Base-by-base conservation (phyloP, 805 yeast genomes). In the Teunomyces gatunensis region DNA sequence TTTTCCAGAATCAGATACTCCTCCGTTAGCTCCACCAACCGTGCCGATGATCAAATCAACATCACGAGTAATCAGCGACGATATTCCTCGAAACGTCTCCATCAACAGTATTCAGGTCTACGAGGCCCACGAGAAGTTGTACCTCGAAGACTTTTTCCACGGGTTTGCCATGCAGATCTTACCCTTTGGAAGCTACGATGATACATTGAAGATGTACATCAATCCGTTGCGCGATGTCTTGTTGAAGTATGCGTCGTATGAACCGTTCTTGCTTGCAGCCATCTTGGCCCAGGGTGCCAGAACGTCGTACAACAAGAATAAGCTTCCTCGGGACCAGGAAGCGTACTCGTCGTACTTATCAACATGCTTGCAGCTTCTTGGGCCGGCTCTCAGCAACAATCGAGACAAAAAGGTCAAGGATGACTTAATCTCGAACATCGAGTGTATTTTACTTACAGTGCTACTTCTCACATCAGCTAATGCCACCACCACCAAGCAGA, bases 241-340 rank as follows among this genome's bases (percentile, higher is more conserved):
- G 5, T 58, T 86, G 20, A 70, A 75, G 18, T 80, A 80, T 60
- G 87, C 89, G 0, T 69, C 76, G 21, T 73, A 73, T 15, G 86
- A 82, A 55, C 73, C 84, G 2, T 84, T 81, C 56, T 58, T 86
- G 13, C 64, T 85, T 42, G 84, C 87, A 12, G 87, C 89, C 0
- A 75, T 85, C 3, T 60, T 86, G 42, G 87, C 92, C 0, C 84
- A 84, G 48, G 91, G 91, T n/a, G 90, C 91, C 0, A 69, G 81
- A 34, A 72, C 78, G 4, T 66, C 78, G 1, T 77, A 73, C 49
- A 67, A 78, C 47, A 69, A 70, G 39, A 68, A 74, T 4, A 54
- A 63, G 11, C 60, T 68, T 13, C 67, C 73, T 1, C 75, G 78
- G 39, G 88, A 85, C 60, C 87, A 85, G 58, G 79, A 75, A 45